Evolutionary conservation across 2,329 filamentous ascomycete genomes (phyloP), one percentile per base, ranked within the genome.

Genomic region (Furcasterigmium sp.): DNA sequence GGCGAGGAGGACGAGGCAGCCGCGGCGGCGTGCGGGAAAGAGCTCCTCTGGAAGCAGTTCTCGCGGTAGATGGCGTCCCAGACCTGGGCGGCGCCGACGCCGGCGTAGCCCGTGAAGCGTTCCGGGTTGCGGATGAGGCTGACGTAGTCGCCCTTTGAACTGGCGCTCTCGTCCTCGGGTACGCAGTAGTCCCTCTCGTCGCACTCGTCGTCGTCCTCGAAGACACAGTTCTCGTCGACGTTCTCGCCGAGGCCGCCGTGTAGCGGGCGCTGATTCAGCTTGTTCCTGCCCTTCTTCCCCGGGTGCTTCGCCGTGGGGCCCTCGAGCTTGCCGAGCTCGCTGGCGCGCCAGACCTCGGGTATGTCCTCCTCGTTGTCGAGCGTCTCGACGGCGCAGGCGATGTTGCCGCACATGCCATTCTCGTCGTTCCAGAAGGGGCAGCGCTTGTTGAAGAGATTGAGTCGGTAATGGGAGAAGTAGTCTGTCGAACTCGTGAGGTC

Each of bases 11-110:
- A 29, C 44, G 65, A 64, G 14, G 54, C 51, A 21, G 65, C 66
- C 44, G 60, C 54, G 34, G 77, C 79, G 18, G 78, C 77, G 46
- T 72, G 68, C 3, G 80, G 74, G 59, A 84, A 84, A 0, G 80
- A 84, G 51, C 75, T 76, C 60, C 73, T 78, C 55, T 81, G 77
- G 71, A 98, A 98, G 69, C 93, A 98, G 64, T 98, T 98, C 65
- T 98, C 93, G 41, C 89, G 79, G 67, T 98, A 98, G 46, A 98
- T 90, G 44, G 93, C 87, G 60, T 95, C 85, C 93, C 93, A 98
- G 14, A 98, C 88, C 68, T 94, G 89, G 58, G 84, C 81, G 32
- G 91, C 81, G 15, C 91, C 86, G 46, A 84, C 78, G 42, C 93
- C 93, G 8, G 84, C 78, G 59, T 97, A 98, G 39, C 93, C 93